Evolutionary conservation across 1,139 yeast genomes (phyloP).

Genomic region (Nakaseomyces kungkrabaensis): DNA sequence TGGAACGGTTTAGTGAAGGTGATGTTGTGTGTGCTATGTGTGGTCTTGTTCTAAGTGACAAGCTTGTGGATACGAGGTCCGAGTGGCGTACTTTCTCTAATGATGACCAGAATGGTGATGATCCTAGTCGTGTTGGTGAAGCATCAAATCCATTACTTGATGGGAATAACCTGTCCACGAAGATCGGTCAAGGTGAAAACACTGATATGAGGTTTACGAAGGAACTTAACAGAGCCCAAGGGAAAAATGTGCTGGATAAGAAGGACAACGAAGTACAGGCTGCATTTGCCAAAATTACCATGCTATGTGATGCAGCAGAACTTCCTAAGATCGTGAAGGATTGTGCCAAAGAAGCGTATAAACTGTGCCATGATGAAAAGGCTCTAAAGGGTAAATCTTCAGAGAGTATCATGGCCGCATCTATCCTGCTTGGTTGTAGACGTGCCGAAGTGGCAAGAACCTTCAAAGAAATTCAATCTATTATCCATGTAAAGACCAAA

Average conservation of each 20-base stretch:
- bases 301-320: conserved; percentile 95
- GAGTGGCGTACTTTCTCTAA: conserved; percentile 98
- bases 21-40: conserved; percentile 96
- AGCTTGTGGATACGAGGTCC: conserved; percentile 89
- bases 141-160: conserved; percentile 93
- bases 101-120: conserved; percentile 97
- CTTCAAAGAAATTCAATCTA: conserved; percentile 90
- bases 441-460: conserved; percentile 92
- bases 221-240: conserved; percentile 84
- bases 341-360: conserved; percentile 94
- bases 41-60: conserved; percentile 85
- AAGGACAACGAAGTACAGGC: conserved; percentile 81
- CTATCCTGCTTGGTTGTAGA: conserved; percentile 88
- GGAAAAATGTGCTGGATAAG: conserved; percentile 72
- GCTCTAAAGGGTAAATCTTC: conserved; percentile 84
- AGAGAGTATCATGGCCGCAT: conserved; percentile 94
- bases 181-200: conserved; percentile 70
- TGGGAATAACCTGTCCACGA: conserved; percentile 84
- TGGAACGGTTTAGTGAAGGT: conserved; percentile 93
- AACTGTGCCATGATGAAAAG: conserved; percentile 81
- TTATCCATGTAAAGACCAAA: conserved; percentile 87
- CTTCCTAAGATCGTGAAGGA: conserved; percentile 92
- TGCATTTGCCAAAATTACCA: conserved; percentile 85
- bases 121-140: conserved; percentile 98
- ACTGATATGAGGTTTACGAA: conserved; percentile 67